Evolutionary conservation across 345 rosid genomes (phyloP), one percentile per base, ranked within the genome.

Genomic region (Cardamine chenopodiifolia): DNA sequence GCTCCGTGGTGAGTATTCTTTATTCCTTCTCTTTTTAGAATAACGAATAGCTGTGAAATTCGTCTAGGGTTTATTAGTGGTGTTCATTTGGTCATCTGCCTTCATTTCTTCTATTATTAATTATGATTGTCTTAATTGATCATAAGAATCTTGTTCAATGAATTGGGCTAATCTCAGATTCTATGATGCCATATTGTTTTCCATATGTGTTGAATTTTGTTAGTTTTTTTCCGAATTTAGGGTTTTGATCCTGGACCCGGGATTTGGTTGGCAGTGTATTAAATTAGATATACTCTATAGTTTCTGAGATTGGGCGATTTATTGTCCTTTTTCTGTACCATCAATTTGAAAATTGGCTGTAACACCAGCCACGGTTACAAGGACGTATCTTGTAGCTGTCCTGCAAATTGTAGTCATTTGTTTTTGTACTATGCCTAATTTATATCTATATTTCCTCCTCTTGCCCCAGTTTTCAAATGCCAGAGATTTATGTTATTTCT

Each of bases 241-340:
- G 61, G 80, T 50, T 77, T 70, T 64, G 79, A 67, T 67, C 60
- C 54, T 31, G 54, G 58, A 25, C 35, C 10, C 8, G 9, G 45
- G 62, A 56, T 68, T 76, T 44, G 45, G 2, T 59, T 74, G 34
- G 45, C 15, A 8, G 18, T 35, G 8, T 58, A 35, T 48, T 48
- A 42, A 17, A 14, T 17, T 65, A 31, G 37, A 19, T 49, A 7
- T 37, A 19, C 26, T 25, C 29, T 20, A 11, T 61, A 12, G 64
- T 64, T 63, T 54, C 22, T 57, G 52, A 58, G 23, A 74, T 48
- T n/a, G 26, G 50, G 25, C 7, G 34, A 62, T 48, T 56, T 35
- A 23, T 28, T 8, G 2, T 17, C 20, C 14, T 35, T 34, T 25
- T 5, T 13, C 28, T 40, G 8, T 56, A 34, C 20, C 39, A 20